Base-by-base conservation (phyloP, 2,329 filamentous ascomycete genomes). In the Xylaria sp. region DNA sequence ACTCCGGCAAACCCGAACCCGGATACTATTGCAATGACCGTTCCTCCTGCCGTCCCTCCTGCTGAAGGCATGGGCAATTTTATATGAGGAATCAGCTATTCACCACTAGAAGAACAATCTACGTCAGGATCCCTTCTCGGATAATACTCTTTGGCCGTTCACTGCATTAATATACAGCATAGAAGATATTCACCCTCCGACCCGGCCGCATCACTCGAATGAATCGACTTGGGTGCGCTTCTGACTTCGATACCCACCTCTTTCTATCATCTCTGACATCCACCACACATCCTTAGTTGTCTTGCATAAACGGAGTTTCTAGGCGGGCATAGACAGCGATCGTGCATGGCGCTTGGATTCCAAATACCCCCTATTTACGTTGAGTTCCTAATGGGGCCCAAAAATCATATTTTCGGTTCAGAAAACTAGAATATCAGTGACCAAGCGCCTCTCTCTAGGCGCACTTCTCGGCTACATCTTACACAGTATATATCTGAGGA, bases 11-110 rank as follows among this genome's bases (percentile, higher is more conserved):
- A 70, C 5, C 71, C 73, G 8, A 72, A 68, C 51, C 62, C 62
- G 21, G 69, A 70, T 24, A 70, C 74, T n/a, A 59, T 73, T 1
- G 61, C 66, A 4, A 72, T 70, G 19, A 64, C 72, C 2, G 61
- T 73, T 14, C 73, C 73, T 11, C 73, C 75, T 42, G 69, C 75
- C 36, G 32, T 61, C 5, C 64, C 73, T 34, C 72, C 75, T 30
- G 70, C 72, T 27, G 39, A 65, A 4, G 74, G 72, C 17, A 76
- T 76, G 74, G 73, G 72, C 51, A 75, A 75, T 54, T 74, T 74
- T 48, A 77, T 77, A 73, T 76, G 65, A 75, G 36, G 12, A 34
- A 30, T 19, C 12, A 24, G 54, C 14, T 11, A 12, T 48, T 45
- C 47, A 17, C 9, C 32, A 17, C 21, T 17, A 30, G 17, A 42